Base-by-base conservation (phyloP, 495 filamentous ascomycete species). In the Neurospora sp. region DNA sequence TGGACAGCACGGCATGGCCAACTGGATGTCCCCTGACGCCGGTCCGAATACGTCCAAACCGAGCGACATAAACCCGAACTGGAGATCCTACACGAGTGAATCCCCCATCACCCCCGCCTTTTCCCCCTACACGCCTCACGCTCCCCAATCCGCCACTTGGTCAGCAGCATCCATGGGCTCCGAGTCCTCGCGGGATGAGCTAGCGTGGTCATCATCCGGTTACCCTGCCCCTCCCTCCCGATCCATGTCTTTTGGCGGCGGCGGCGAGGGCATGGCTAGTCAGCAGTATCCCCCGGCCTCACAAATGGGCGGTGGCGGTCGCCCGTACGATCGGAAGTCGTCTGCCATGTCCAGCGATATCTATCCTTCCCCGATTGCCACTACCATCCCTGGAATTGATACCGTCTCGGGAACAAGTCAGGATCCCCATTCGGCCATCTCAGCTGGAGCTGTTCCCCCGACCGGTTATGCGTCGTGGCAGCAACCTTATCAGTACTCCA, bases 221-320 rank as follows among this genome's bases (percentile, higher is more conserved):
- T 84, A 85, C 48, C 80, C 80, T 8, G 82, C 80, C 14, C 79
- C 81, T 6, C 80, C 81, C 5, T 74, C 81, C 31, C 80, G 85
- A 39, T 85, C 85, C 3, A 76, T 85, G 76, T 85, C 85, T 2
- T 86, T 82, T 66, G 81, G 83, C 62, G 78, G 79, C 46, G 79
- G 83, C 54, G 78, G 78, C 54, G 84, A 85, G 23, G 76, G 78
- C 40, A 76, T 82, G 71, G 71, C 72, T 3, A 77, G 75, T 66
- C 81, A 77, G 44, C 79, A 77, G 37, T 82, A 82, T 70, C 77
- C 79, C 14, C 77, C 81, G 10, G 78, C 81, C 35, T 77, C 78
- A 40, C 78, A 81, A 39, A 75, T 78, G 69, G 75, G 76, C 74
- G 75, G 14, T 71, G 76, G 74, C 72, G 75, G 72, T 46, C 78